Base-by-base conservation (phyloP, 495 filamentous ascomycete genomes). In the Penicillium desertorum region DNA sequence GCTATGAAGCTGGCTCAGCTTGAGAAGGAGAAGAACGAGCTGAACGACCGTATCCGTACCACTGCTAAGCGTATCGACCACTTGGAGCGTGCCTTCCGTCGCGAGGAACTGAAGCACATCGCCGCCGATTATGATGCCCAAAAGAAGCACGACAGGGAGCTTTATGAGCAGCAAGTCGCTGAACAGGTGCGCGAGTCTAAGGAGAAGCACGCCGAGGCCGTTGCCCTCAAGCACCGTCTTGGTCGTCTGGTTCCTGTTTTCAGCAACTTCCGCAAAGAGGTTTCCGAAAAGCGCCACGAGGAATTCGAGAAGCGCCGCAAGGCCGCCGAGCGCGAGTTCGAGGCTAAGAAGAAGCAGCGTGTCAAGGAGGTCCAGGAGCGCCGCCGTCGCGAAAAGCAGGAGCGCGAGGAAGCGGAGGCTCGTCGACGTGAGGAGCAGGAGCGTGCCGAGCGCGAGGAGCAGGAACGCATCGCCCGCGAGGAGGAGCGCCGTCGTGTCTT, bases 51-150 rank as follows among this genome's bases (percentile, higher is more conserved):
- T 66, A 81, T 98, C 44, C 87, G 92, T 59, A 83, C 93, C 60
- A 96, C 93, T 47, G 89, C 88, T 69, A 97, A 96, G 83, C 87
- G 94, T 59, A 92, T 98, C 68, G 94, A 98, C 72, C 94, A 98
- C 76, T 79, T 98, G 63, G 94, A 98, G 80, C 90, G 94, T 75
- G 95, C 94, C 23, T 93, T 94, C 81, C 84, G 95, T 63, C 88
- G 90, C 62, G 95, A 98, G 73, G 94, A 98, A 70, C 73, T 89
- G 63, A 96, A 96, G 83, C 90, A 96, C 71, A 79, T 98, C 49
- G 77, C 86, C 48, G 83, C 88, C 52, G 95, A 98, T 67, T 95
- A 93, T 59, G 91, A 88, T 56, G 76, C 76, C 45, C 94, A 98
- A 78, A 87, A 88, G 68, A 84, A 92, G 71, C 80, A 73, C 25